Evolutionary conservation across 306 rosid species (phyloP), one percentile per base, ranked within the genome.

Genomic region (Spatholobus suberectus): DNA sequence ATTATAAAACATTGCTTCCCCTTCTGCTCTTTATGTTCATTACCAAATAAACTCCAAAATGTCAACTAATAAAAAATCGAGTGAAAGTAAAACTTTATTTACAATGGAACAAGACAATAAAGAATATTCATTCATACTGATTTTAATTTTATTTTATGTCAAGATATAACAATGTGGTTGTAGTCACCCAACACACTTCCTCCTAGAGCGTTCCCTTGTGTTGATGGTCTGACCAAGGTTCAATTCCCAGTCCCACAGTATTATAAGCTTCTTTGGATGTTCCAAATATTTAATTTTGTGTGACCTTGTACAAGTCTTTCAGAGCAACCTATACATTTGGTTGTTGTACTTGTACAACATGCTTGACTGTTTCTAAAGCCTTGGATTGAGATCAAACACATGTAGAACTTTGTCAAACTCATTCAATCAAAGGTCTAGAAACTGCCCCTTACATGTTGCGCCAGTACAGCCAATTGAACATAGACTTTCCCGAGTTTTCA

Each of bases 341-440:
- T 14, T 21, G 68, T 78, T 35, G 55, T 67, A 78, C 68, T 37
- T 37, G 76, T 79, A 38, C 70, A 79, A 69, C 76, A 79, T 54
- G 68, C 35, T 55, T 14, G n/a, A 55, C 70, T 55, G 70, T 70
- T 78, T 79, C 70, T 67, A 41, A 70, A 26, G 46, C 77, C 70
- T 24, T 69, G 27, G 67, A 78, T 21, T 78, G 82, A 67, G 54
- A 78, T 78, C 27, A 66, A 66, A 66, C 7, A 21, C 1, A 4
- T 43, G 3, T 5, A 29, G 20, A 18, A 18, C 17, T 47, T 47
- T 65, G 3, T 79, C 57, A 79, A 52, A 34, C 49, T 52, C 57
- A 17, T 55, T 38, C 38, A 69, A 79, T 79, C 34, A 17, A 40
- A 69, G 70, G 70, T 70, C 47, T 57, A 79, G 41, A 80, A 70